A percentile compares a stretch with the other conserved stretches of the same genome.
Evolutionary conservation across 1,139 yeast species (phyloP).

Genomic region (Ogataea hybrid): DNA sequence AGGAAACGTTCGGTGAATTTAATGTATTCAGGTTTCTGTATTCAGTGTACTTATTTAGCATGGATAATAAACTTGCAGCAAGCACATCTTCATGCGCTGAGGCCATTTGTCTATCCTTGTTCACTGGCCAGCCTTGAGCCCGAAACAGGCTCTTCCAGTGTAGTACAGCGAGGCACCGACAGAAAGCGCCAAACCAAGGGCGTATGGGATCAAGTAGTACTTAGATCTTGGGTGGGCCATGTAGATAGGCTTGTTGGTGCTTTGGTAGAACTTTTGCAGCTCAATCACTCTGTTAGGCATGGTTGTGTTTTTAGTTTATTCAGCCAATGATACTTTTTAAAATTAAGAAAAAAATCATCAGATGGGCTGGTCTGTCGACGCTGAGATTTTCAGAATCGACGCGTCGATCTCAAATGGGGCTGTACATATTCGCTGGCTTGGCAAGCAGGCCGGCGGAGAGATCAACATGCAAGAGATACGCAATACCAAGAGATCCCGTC

Average conservation of each 20-base stretch:
- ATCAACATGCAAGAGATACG: too few species aligned
- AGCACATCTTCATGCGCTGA: too few species aligned
- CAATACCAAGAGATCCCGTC: too few species aligned
- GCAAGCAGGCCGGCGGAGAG: too few species aligned
- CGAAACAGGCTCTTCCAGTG: constrained; percentile 74
- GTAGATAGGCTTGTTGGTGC: constrained; percentile 72
- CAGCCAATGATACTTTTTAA: constrained; percentile 7
- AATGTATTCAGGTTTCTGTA: too few species aligned
- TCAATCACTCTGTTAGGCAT: constrained; percentile 59
- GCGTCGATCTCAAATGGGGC: constrained; percentile 1
- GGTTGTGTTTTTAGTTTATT: constrained; percentile 4
- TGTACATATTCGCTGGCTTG: neutral
- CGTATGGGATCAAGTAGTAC: constrained; percentile 82
- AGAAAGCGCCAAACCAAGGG: constrained; percentile 76
- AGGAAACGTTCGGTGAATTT: too few species aligned
- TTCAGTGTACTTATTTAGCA: constrained; percentile 5
- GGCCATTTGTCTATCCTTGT: neutral
- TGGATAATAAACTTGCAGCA: too few species aligned
- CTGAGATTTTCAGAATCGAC: neutral
- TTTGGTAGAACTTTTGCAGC: constrained; percentile 73
- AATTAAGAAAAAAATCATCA: constrained; percentile 3
- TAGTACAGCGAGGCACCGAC: constrained; percentile 70
- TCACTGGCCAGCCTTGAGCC: constrained; percentile 54
- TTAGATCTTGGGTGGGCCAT: constrained; percentile 75
- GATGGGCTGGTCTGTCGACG: neutral